Evolutionary conservation across 805 yeast genomes (phyloP), one percentile per base, ranked within the genome.

Genomic region (Kluyveromyces wickerhamii): DNA sequence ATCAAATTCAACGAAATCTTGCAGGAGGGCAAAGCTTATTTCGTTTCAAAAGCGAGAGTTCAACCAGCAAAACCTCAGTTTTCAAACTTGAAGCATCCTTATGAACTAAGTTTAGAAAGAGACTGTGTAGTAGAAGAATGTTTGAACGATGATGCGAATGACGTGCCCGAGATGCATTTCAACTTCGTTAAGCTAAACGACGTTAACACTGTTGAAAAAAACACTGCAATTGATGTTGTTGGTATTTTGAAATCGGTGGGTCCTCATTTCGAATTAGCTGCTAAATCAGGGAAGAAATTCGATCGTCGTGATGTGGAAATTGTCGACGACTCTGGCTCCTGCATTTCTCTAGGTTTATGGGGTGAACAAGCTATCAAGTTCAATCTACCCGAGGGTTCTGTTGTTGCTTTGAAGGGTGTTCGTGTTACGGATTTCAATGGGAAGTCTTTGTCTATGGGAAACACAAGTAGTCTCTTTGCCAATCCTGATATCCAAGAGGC

Each of bases 401-500:
- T 89, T n/a, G 66, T 92, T 26, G 97, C 96, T 1, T 68, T 88
- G 48, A 89, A 89, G 63, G 95, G 94, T 38, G 89, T 83, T 32
- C 79, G 84, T 53, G 83, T 89, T 21, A 77, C 79, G 38, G 96
- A 88, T 54, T 92, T 85, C 57, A 79, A 79, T 39, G 96, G 96
- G 17, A 77, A 89, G 53, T 71, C 84, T 10, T 66, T 92, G 45
- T 79, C 94, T 1, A 71, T 87, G 57, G 77, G 88, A 16, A 85
- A 79, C 41, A 71, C 84, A 8, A 87, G 95, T 14, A 71, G 83
- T 1, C 62, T 92, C 43, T 58, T 77, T 23, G 70, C 83, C 9
- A 84, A 85, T 50, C 98, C 98, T 2, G 96, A 88, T 52, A 72
- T 83, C 15, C 79, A 84, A 13, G 96, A 86, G 56, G 89, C 96